Evolutionary conservation across 345 rosid genomes (phyloP).

Genomic region (Eucalyptus erythrocorys): DNA sequence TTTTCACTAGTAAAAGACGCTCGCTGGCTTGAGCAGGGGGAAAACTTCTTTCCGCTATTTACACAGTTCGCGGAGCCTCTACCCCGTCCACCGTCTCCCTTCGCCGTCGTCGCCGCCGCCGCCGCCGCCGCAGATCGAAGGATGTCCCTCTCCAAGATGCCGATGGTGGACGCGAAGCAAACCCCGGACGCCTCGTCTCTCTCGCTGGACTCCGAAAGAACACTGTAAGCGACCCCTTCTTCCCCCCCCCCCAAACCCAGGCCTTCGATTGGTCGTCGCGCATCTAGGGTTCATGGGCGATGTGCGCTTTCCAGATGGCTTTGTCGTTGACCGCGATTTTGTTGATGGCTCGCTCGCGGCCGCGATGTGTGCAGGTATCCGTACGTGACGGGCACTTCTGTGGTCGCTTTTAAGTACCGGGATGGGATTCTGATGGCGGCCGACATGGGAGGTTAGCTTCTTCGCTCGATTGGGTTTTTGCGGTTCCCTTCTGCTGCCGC

Average conservation of each 20-base stretch:
- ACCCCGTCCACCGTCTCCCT: background rate
- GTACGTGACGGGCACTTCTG: slow-evolving; percentile 92
- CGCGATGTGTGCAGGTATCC: slow-evolving; percentile 41
- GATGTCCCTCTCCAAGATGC: background rate
- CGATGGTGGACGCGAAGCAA: background rate
- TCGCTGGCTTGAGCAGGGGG: background rate
- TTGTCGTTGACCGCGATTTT: background rate
- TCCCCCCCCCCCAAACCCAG: background rate
- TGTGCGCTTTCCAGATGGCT: background rate
- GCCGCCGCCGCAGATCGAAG: background rate
- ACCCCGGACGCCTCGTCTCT: background rate
- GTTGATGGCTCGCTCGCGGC: background rate
- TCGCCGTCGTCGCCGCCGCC: background rate
- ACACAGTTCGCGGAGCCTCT: background rate
- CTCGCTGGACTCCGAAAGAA: background rate
- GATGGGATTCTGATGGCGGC: slow-evolving; percentile 97
- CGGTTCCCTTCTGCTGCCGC: background rate
- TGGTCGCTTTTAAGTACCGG: slow-evolving; percentile 84
- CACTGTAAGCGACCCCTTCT: background rate
- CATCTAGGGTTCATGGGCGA: background rate
- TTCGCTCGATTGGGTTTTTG: background rate
- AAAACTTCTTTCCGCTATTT: background rate
- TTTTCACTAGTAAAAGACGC: background rate
- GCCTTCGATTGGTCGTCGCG: background rate
- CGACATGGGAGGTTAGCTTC: slow-evolving; percentile 80